Evolutionary conservation across 768 basidiomycete species (phyloP), one percentile per base, ranked within the genome.

Genomic region (Tephrocybe sp.): DNA sequence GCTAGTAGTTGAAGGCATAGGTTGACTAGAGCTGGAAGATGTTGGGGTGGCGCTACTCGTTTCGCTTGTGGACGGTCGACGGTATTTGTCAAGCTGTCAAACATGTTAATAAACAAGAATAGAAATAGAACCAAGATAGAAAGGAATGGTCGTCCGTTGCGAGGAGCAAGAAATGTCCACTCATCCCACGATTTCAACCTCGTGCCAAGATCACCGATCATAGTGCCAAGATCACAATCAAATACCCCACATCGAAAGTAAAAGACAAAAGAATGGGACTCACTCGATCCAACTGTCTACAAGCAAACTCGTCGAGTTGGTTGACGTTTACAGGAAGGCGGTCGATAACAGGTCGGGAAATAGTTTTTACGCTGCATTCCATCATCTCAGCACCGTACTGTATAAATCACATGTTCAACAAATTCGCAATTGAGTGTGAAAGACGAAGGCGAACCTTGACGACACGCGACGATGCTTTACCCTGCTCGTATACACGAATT

Each of bases 361-460:
- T 83, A 15, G 83, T 78, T 64, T 86, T 88, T 31, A 93, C 83
- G 47, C 86, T 84, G 3, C 83, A 87, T 65, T 92, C 91, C 69
- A 92, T 79, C 78, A 92, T 86, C 66, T 87, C 86, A 15, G 88
- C 90, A 42, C 91, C 88, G 61, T 91, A 91, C 90, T 92, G 62
- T 6, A 13, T 34, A 53, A 34, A 61, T 64, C 46, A 60, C 51
- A 65, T 64, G 43, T 34, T 47, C 24, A n/a, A n/a, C n/a, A 46
- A 46, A 29, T 52, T 27, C 42, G 27, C 22, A 45, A 7, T 22
- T 43, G 42, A 16, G 27, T 15, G 42, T 47, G 50, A 6, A 40
- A 23, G 30, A 25, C 37, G 23, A 38, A 25, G 13, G 45, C 62
- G 73, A 45, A 90, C 91, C 76, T 93, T 91, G 55, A 94, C 88